Evolutionary conservation across 805 yeast species (phyloP).

Genomic region (Yarrowia keelungensis): DNA sequence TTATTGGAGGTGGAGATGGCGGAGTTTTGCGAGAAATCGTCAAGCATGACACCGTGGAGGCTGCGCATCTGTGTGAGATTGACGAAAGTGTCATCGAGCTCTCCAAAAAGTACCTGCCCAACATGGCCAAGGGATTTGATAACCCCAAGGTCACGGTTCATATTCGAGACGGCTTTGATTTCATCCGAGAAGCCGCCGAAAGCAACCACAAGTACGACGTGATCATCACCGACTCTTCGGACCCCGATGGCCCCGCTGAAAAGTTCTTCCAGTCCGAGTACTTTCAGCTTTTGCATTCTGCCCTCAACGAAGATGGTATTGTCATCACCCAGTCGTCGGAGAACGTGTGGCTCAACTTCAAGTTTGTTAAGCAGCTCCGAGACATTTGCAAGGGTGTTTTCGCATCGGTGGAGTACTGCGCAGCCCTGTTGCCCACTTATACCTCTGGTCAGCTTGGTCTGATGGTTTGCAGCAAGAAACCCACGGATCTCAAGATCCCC

Average conservation of each 20-base stretch:
- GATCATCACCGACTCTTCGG: conserved; percentile 89
- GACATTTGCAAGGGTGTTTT: conserved; percentile 81
- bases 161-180: conserved; percentile 85
- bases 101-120: conserved; percentile 73
- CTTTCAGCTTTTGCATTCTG: conserved; percentile 68
- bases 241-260: conserved; percentile 96
- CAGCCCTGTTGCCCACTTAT: conserved; percentile 93
- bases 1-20: conserved; percentile 97
- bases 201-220: conserved; percentile 67
- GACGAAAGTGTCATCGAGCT: conserved; percentile 81
- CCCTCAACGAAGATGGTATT: conserved; percentile 68
- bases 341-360: conserved; percentile 90
- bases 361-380: conserved; percentile 81
- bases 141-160: conserved; percentile 71
- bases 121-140: conserved; percentile 70
- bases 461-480: conserved; percentile 86
- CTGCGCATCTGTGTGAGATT: conserved; percentile 83
- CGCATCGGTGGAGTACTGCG: conserved; percentile 90
- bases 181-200: conserved; percentile 55
- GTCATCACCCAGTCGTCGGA: conserved; percentile 85
- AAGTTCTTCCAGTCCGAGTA: conserved; percentile 81
- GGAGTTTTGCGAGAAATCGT: conserved; percentile 90
- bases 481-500: conserved; percentile 71
- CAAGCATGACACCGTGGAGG: conserved; percentile 68
- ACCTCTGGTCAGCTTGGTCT: conserved; percentile 98